Conservation (phyloP, 1,139 yeast genomes). For the Pichia inconspicua region DNA sequence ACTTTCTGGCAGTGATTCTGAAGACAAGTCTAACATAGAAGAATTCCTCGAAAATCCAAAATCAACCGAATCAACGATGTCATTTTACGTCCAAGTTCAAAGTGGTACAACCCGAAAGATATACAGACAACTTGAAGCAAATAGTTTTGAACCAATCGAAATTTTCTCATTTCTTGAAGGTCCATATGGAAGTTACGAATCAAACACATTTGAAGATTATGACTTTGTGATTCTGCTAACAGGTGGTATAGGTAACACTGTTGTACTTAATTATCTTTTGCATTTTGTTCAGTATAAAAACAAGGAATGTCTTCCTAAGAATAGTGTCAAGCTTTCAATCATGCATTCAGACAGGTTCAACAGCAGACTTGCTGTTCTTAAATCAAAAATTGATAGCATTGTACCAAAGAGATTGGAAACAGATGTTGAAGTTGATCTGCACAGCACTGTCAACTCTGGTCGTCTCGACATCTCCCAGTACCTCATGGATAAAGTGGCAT, state of each 20-base stretch:
- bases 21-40: background rate
- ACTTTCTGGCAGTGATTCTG: background rate
- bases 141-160: constrained; percentile 1
- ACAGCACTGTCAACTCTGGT: constrained; percentile 1
- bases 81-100: constrained; percentile 11
- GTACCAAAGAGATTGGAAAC: background rate
- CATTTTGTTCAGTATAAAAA: background rate
- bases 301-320: background rate
- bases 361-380: background rate
- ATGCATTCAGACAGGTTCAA: constrained; percentile 3
- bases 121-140: constrained; percentile 3
- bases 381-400: background rate
- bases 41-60: background rate
- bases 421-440: constrained; percentile 4
- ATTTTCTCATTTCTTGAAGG: constrained; percentile 43
- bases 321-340: constrained; percentile 1
- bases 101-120: constrained; percentile 17
- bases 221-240: constrained; percentile 5
- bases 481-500: background rate
- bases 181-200: constrained; percentile 8
- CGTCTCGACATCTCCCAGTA: constrained; percentile 2
- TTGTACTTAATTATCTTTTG: constrained; percentile 3
- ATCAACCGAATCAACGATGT: background rate
- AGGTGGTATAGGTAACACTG: constrained; percentile 13
- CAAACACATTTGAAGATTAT: constrained; percentile 2